A percentile compares a stretch with the other conserved stretches of the same genome.
Evolutionary conservation across 2,329 filamentous ascomycete genomes (phyloP).

Genomic region (Huntiella moniliformis): DNA sequence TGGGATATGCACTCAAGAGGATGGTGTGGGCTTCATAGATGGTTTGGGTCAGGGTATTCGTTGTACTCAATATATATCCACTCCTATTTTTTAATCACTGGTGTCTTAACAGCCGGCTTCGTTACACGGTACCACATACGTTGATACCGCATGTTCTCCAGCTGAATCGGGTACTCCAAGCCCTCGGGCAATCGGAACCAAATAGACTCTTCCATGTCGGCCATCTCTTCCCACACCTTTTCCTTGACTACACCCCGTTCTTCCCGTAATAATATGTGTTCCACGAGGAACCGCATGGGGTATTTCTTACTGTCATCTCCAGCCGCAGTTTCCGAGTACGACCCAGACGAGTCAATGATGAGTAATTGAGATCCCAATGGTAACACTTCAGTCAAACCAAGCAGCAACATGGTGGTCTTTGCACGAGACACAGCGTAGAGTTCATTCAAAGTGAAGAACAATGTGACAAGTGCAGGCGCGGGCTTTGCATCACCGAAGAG

Average conservation of each 20-base stretch:
- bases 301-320: conserved; percentile 48
- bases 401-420: conserved; percentile 58
- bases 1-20: conserved; percentile 83
- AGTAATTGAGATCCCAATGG: conserved; percentile 48
- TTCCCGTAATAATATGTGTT: conserved; percentile 44
- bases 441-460: conserved; percentile 93
- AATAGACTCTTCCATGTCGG: conserved; percentile 55
- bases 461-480: conserved; percentile 43
- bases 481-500: conserved; percentile 15
- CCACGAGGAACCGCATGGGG: conserved; percentile 84
- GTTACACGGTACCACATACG: conserved; percentile 13
- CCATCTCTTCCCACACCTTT: conserved; percentile 46
- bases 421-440: conserved; percentile 60
- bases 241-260: conserved; percentile 11
- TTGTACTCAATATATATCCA: background rate
- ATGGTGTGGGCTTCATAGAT: conserved; percentile 54
- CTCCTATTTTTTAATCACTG: conserved; percentile 6
- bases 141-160: conserved; percentile 94
- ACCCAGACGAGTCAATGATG: conserved; percentile 83
- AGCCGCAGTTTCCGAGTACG: conserved; percentile 67
- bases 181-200: conserved; percentile 63
- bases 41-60: background rate
- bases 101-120: conserved; percentile 1
- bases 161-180: conserved; percentile 59
- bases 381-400: conserved; percentile 42